Conservation (phyloP, 2,329 filamentous ascomycete species). For the Aspergillus sp. region DNA sequence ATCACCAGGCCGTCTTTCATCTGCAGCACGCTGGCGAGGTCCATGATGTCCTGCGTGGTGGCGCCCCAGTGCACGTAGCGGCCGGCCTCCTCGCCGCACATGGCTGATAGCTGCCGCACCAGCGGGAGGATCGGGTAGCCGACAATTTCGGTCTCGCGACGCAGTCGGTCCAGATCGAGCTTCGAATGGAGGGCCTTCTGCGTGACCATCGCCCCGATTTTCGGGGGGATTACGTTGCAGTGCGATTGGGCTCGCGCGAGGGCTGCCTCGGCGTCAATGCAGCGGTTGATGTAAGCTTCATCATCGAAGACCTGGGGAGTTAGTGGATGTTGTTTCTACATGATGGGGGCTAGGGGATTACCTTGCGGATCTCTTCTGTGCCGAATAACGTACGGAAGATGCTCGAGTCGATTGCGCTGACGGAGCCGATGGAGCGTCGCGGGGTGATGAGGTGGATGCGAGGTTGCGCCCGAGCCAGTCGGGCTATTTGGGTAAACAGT, state of each 20-base stretch:
- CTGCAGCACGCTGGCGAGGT: constrained; percentile 53
- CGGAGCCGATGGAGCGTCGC: constrained; percentile 54
- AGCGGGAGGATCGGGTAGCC: constrained; percentile 55
- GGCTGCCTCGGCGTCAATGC: constrained; percentile 51
- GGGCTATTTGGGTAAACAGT: constrained; percentile 12
- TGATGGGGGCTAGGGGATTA: not conserved
- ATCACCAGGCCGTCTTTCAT: constrained; percentile 51
- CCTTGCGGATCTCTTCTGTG: constrained; percentile 48
- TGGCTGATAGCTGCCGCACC: constrained; percentile 47
- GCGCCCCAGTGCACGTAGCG: constrained; percentile 59
- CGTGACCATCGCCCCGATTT: constrained; percentile 36
- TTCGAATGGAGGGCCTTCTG: constrained; percentile 29
- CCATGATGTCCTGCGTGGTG: constrained; percentile 61
- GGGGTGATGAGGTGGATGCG: constrained; percentile 54
- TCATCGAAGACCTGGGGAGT: constrained; percentile 47
- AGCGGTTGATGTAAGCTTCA: constrained; percentile 42
- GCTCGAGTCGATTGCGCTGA: constrained; percentile 42
- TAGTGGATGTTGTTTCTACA: not conserved
- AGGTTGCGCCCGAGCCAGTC: constrained; percentile 7
- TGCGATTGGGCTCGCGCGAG: constrained; percentile 51
- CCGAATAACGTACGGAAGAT: constrained; percentile 53
- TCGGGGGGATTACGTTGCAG: constrained; percentile 46
- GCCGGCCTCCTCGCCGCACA: constrained; percentile 30
- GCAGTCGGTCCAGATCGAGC: constrained; percentile 45
- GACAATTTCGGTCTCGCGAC: constrained; percentile 50